Evolutionary conservation across 2,329 filamentous ascomycete species (phyloP).

Genomic region (Monosporascus sp.): DNA sequence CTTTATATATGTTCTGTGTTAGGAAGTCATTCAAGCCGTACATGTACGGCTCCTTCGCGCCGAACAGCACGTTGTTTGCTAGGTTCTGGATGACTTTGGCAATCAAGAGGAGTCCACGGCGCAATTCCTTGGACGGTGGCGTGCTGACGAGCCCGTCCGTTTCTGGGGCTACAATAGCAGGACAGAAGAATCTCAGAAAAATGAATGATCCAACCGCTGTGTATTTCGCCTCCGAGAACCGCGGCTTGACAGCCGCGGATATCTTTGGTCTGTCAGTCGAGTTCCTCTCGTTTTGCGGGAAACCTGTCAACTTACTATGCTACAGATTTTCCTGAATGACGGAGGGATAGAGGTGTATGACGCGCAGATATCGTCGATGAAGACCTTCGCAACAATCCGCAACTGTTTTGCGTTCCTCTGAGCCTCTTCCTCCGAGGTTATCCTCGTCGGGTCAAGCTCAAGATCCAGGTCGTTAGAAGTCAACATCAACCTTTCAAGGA

Average conservation of each 20-base stretch:
- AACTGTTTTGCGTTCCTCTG: slow-evolving; percentile 62
- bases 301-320: slow-evolving; percentile 44
- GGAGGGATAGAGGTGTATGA: slow-evolving; percentile 56
- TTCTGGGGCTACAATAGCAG: slow-evolving; percentile 65
- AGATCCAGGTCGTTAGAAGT: slow-evolving; percentile 63
- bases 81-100: slow-evolving; percentile 68
- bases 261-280: slow-evolving; percentile 37
- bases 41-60: slow-evolving; percentile 69
- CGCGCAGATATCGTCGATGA: slow-evolving; percentile 64
- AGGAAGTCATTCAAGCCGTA: slow-evolving; percentile 64
- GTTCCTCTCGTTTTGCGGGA: neutral
- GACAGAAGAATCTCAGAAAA: slow-evolving; percentile 67
- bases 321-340: slow-evolving; percentile 62
- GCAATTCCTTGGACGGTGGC: slow-evolving; percentile 62
- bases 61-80: slow-evolving; percentile 67
- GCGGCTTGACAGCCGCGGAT: slow-evolving; percentile 54
- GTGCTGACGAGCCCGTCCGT: slow-evolving; percentile 58
- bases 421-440: slow-evolving; percentile 55
- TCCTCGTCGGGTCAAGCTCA: slow-evolving; percentile 60
- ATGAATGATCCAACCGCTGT: slow-evolving; percentile 67
- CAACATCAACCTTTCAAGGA: slow-evolving; percentile 59
- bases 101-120: slow-evolving; percentile 61
- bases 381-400: slow-evolving; percentile 62
- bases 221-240: slow-evolving; percentile 65
- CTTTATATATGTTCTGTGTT: slow-evolving; percentile 61